Base-by-base conservation (phyloP, 257 asterid genomes). In the Osmanthus fragrans region DNA sequence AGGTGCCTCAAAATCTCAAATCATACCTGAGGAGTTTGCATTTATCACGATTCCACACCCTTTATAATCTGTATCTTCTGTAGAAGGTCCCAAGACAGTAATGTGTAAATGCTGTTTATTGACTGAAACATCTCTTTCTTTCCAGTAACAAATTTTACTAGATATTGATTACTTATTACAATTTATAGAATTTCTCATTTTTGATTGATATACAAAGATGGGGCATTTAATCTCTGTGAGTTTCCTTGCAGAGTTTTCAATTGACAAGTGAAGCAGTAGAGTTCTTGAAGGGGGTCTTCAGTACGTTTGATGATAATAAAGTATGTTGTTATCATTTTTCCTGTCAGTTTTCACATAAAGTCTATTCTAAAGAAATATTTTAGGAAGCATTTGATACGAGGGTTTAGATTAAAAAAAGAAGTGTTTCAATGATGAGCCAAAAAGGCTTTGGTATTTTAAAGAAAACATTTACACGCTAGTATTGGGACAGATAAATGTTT, bases 251-350 rank as follows among this genome's bases (percentile, higher is more conserved):
- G 99, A 92, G 91, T 88, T 81, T 92, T 90, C 98, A 96, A 87
- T 80, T 96, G 89, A 92, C 99, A 21, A 93, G 98, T 80, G 99
- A 96, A 92, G 97, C 98, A 18, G 85, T 86, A 74, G 98, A 96
- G 90, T 96, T 96, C 83, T 73, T 96, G 84, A 96, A 96, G 86
- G 98, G 99, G 73, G 83, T 96, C 69, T 96, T 96, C 90, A 92
- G 97, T 89, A 85, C 93, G 47, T 96, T 87, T 75, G 98, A 96
- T 82, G 85, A 84, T 84, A 94, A 96, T 82, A 91, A 90, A 82
- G 99, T 93, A 92, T 70, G 93, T 77, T 45, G 66, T 73, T 77
- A 42, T 67, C 34, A 71, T 65, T 76, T 68, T 40, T 67, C 47
- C 65, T 79, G 64, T 77, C 23, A 54, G 71, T 76, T 79, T 37